These are phyloP conservation scores for Cyberlindnera mycetangii DNA, from an alignment of 805 yeast species.

Conservation along the genomic window DNA sequence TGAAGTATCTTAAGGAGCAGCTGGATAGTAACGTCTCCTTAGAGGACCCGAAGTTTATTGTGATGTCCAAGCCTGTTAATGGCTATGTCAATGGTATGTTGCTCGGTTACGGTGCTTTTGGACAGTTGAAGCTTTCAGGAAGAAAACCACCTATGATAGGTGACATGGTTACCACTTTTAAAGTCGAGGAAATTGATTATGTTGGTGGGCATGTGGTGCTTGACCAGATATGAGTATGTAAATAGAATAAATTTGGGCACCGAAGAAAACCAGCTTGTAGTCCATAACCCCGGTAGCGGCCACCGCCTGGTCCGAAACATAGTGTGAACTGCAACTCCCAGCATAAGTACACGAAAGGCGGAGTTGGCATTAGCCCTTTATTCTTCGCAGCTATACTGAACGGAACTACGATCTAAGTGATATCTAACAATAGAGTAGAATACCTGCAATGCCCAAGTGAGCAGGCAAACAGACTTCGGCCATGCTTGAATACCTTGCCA, in stretches of 20 bases:
- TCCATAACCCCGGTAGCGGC: neutral
- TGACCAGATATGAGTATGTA: conserved; percentile 10
- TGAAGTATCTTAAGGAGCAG: conserved; percentile 27
- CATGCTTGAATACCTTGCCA: too few species aligned
- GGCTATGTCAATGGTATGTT: conserved; percentile 34
- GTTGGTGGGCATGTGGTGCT: conserved; percentile 40
- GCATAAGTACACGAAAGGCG: too few species aligned
- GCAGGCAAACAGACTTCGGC: too few species aligned
- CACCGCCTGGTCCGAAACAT: neutral
- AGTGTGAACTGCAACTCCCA: too few species aligned
- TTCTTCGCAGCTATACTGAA: too few species aligned
- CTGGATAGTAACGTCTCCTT: conserved; percentile 7
- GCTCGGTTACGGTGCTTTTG: conserved; percentile 31
- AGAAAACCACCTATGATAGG: conserved; percentile 40
- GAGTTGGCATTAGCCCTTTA: too few species aligned
- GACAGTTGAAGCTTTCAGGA: conserved; percentile 28
- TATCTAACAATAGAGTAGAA: too few species aligned
- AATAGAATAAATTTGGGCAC: too few species aligned
- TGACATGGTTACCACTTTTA: conserved; percentile 38
- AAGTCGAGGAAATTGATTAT: conserved; percentile 40
- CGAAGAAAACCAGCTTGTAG: too few species aligned
- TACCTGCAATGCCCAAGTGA: too few species aligned
- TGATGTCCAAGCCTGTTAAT: conserved; percentile 40
- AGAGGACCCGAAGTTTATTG: conserved; percentile 30
- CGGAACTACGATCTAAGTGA: too few species aligned